Conservation (phyloP, 768 basidiomycete species). For the Tricholoma bakamatsutake region DNA sequence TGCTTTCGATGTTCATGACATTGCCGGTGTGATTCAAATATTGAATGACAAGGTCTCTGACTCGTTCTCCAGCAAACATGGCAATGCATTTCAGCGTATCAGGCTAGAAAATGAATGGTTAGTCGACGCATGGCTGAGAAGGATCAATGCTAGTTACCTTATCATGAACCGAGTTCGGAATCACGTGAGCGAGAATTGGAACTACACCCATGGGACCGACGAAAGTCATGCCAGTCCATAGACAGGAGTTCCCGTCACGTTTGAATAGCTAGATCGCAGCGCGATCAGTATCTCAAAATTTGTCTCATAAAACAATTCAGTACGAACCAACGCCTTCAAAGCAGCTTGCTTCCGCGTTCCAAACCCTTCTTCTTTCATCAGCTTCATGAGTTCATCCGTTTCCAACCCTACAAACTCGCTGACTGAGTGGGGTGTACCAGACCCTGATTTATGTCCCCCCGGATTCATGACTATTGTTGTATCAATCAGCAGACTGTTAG, state of each 20-base stretch:
- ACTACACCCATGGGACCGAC: neutral
- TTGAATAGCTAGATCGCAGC: slow-evolving; percentile 8
- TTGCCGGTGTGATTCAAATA: no score
- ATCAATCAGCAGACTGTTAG: no score
- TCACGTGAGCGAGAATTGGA: slow-evolving; percentile 9
- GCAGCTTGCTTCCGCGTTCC: neutral
- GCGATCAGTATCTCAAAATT: neutral
- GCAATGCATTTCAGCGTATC: slow-evolving; percentile 10
- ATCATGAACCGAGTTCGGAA: slow-evolving; percentile 8
- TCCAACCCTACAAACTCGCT: no score
- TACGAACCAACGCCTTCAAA: slow-evolving; percentile 8
- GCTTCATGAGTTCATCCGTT: no score
- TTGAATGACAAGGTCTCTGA: no score
- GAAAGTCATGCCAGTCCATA: slow-evolving; percentile 9
- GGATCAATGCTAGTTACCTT: slow-evolving; percentile 4
- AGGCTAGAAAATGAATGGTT: neutral
- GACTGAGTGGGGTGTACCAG: slow-evolving; percentile 1
- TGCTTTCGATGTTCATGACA: no score
- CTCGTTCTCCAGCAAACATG: slow-evolving; percentile 6
- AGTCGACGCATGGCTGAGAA: neutral
- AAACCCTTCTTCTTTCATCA: no score
- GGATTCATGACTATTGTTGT: no score
- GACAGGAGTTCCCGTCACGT: slow-evolving; percentile 16
- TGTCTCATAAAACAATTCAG: neutral
- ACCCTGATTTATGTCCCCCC: no score